A percentile compares a stretch with the other conserved stretches of the same genome.
These are phyloP conservation scores for Magnaporthiopsis rhizophila DNA, from an alignment of 2,329 filamentous ascomycete species.

Conservation along the genomic window DNA sequence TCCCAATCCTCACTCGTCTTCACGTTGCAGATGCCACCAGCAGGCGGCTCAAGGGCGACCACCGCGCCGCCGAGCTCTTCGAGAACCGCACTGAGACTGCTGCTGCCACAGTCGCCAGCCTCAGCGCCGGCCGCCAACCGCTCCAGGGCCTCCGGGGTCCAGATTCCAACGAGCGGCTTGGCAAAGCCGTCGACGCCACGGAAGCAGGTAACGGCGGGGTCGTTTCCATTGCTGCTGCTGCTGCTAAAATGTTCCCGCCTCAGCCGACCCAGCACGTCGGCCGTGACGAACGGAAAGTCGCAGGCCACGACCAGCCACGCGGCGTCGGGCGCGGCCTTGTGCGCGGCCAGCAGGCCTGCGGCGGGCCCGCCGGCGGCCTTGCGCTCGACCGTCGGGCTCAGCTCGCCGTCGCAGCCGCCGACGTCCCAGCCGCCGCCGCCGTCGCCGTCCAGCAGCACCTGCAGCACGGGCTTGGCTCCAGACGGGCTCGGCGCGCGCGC, in stretches of 20 bases:
- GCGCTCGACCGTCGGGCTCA: no score
- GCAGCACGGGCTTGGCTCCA: not conserved
- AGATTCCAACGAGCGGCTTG: conserved; percentile 28
- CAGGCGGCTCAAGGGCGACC: not conserved
- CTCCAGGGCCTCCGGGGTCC: conserved; percentile 23
- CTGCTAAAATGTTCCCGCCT: conserved; percentile 13
- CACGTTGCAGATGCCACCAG: not conserved
- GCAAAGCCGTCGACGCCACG: conserved; percentile 19
- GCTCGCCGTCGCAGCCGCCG: no score
- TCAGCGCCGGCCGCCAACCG: not conserved
- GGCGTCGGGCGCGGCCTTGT: conserved; percentile 16
- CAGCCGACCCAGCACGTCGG: conserved; percentile 19
- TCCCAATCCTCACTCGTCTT: not conserved
- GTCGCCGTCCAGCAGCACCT: not conserved
- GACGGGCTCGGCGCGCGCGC: not conserved
- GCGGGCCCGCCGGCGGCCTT: not conserved
- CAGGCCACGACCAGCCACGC: conserved; percentile 25
- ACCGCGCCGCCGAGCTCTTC: not conserved
- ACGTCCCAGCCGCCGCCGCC: no score
- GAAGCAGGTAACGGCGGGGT: conserved; percentile 25
- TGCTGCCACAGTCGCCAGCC: no score
- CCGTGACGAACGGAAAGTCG: conserved; percentile 24
- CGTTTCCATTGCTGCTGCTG: not conserved
- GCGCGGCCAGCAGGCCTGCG: conserved; percentile 22
- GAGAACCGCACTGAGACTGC: not conserved